A percentile compares a stretch with the other conserved stretches of the same genome.
phyloP scores from a whole-genome alignment of 192 early-diverging fungal species.

The Coemansia sp. region DNA sequence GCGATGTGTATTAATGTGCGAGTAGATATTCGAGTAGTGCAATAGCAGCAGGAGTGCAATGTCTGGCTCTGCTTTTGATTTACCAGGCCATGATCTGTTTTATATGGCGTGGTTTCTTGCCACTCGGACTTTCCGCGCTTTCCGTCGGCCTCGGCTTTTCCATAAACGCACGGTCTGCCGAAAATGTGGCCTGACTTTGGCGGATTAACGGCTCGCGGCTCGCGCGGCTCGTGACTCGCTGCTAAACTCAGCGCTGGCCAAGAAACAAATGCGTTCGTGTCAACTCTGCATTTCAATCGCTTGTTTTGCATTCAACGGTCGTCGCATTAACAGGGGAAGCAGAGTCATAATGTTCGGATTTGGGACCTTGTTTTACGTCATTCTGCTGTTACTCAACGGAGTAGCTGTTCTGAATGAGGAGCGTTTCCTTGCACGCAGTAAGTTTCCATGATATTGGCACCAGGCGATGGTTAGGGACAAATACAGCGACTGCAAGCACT shows the following conservation, averaged over 20 bases:
- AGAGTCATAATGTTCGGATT: constrained; percentile 58
- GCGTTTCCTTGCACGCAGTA: constrained; percentile 88
- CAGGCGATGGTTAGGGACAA: neutral
- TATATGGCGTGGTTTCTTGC: constrained; percentile 8
- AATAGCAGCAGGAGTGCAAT: neutral
- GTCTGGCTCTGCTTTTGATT: neutral
- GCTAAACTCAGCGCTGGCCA: neutral
- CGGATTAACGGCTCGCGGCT: neutral
- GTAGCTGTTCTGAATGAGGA: constrained; percentile 90
- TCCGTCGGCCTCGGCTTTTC: neutral
- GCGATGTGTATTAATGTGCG: neutral
- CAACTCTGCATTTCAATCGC: neutral
- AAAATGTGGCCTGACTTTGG: constrained; percentile 2
- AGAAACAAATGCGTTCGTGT: neutral
- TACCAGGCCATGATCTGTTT: neutral
- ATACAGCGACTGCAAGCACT: neutral
- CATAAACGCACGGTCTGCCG: neutral
- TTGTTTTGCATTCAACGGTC: neutral
- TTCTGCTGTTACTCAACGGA: constrained; percentile 82
- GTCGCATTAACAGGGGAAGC: neutral
- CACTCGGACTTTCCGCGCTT: constrained; percentile 1
- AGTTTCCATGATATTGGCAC: constrained; percentile 12
- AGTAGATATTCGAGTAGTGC: neutral
- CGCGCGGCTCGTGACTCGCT: neutral
- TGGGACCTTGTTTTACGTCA: constrained; percentile 76